Conservation (phyloP, 306 rosid genomes). For the Begonia fuchsioides region DNA sequence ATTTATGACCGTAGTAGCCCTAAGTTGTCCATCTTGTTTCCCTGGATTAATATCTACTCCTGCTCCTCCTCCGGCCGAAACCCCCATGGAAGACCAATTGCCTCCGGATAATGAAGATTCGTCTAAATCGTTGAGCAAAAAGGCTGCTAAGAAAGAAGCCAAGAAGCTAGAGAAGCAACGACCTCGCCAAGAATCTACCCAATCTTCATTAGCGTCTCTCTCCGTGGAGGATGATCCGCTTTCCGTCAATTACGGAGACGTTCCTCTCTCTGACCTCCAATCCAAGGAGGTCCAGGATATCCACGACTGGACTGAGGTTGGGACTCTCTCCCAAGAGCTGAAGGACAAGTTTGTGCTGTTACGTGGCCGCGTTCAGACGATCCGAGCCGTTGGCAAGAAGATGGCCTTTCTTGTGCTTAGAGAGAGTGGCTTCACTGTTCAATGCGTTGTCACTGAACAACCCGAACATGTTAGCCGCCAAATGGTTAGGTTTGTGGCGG, state of each 20-base stretch:
- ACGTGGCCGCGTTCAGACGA: slow-evolving; percentile 65
- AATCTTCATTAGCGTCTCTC: slow-evolving; percentile 20
- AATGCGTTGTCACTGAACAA: slow-evolving; percentile 62
- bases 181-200: slow-evolving; percentile 42
- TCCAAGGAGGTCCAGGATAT: slow-evolving; percentile 31
- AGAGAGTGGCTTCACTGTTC: slow-evolving; percentile 61
- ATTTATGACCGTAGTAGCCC: too few relatives aligned
- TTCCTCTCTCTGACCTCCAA: slow-evolving; percentile 49
- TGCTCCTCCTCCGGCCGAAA: slow-evolving; percentile 10
- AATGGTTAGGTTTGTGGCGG: slow-evolving; percentile 68
- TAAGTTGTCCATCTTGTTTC: too few relatives aligned
- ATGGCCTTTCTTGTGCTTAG: slow-evolving; percentile 72
- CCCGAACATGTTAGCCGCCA: slow-evolving; percentile 55
- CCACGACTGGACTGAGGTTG: slow-evolving; percentile 40
- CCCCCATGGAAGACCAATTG: slow-evolving; percentile 6
- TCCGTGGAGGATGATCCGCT: slow-evolving; percentile 57
- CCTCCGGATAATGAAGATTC: slow-evolving; percentile 17
- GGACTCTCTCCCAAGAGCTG: slow-evolving; percentile 18
- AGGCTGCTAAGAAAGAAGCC: slow-evolving; percentile 79
- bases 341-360: slow-evolving; percentile 31
- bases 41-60: slow-evolving; percentile 10
- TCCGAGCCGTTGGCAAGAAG: slow-evolving; percentile 80
- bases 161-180: slow-evolving; percentile 73
- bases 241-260: slow-evolving; percentile 50
- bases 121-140: slow-evolving; percentile 44